Evolutionary conservation across 2,329 filamentous ascomycete species (phyloP), one percentile per base, ranked within the genome.

Genomic region (Penicillium hordei): DNA sequence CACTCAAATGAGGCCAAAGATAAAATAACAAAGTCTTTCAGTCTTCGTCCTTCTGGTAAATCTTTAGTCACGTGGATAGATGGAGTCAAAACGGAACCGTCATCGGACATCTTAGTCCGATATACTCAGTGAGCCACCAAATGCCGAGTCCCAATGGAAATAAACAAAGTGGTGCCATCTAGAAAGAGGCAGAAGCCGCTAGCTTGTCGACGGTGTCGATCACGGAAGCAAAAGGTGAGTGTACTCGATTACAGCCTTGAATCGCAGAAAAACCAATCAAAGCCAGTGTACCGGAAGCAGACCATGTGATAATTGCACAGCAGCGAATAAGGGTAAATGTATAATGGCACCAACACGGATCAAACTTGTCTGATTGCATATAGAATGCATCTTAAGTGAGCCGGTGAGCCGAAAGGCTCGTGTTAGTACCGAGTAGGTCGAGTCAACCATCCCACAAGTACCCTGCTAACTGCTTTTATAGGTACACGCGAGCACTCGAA

Each of bases 401-500:
- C 51, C 51, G 12, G 38, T 53, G 17, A 25, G 42, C 29, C 60
- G 58, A 46, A 62, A 54, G 21, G 33, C 45, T 10, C 52, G 48
- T 12, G 36, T 52, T 21, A 52, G 58, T 53, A 17, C 39, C 2
- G 54, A 56, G 60, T 60, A 25, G 42, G 55, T 55, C 15, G 9
- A 25, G 17, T 21, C 23, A 17, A 29, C 21, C 4, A 5, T 12
- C 6, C 5, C 10, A 13, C 2, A 21, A 29, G 9, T 33, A 38
- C 25, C 12, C 15, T 13, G 5, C 46, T 52, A 13, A 49, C 40
- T 40, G 9, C 39, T 5, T 29, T 13, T 31, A 17, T 40, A 60
- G 60, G 29, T 62, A 62, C 55, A 53, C 48, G 29, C 43, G 44
- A 46, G 52, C 58, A n/a, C 58, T 62, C 3, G 54, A 62, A 23